These are phyloP conservation scores for Theobroma grandiflorum DNA, from an alignment of 441 rosid genomes.

Conservation along the genomic window DNA sequence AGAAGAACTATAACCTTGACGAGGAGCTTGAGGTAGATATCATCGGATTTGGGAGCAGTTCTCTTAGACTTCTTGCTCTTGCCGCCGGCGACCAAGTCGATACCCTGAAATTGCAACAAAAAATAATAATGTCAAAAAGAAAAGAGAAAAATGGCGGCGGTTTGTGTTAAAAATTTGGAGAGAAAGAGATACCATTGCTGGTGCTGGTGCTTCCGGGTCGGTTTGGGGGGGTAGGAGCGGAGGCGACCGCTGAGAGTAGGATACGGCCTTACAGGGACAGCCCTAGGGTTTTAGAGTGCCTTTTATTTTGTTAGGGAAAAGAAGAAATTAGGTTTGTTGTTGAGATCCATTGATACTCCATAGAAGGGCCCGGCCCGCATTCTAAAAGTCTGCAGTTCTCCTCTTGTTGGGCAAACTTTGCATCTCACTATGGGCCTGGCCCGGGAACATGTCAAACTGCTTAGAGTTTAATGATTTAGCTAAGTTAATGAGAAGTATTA, in stretches of 20 bases:
- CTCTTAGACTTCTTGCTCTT: slow-evolving; percentile 81
- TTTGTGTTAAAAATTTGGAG: neutral
- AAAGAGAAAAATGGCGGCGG: neutral
- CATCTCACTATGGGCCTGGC: neutral
- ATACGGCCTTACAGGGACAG: slow-evolving; percentile 12
- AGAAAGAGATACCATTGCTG: slow-evolving; percentile 37
- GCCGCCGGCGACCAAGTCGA: slow-evolving; percentile 77
- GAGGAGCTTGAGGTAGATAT: slow-evolving; percentile 74
- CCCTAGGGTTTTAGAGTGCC: slow-evolving; percentile 19
- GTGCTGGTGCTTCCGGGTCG: neutral
- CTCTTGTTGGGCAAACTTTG: neutral
- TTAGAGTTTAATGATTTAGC: neutral
- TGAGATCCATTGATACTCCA: neutral
- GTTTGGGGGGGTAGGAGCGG: neutral
- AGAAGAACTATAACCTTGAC: slow-evolving; percentile 52
- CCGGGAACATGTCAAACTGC: neutral
- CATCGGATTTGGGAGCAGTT: slow-evolving; percentile 75
- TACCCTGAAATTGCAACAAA: slow-evolving; percentile 51
- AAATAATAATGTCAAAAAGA: neutral
- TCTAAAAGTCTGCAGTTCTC: neutral
- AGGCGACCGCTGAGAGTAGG: neutral
- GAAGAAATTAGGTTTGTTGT: neutral
- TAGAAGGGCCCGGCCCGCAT: neutral
- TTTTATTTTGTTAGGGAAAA: neutral
- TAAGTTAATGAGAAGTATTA: too few relatives aligned